Base-by-base conservation (phyloP, 75 land plant genomes). In the Ceratopteris richardii region DNA sequence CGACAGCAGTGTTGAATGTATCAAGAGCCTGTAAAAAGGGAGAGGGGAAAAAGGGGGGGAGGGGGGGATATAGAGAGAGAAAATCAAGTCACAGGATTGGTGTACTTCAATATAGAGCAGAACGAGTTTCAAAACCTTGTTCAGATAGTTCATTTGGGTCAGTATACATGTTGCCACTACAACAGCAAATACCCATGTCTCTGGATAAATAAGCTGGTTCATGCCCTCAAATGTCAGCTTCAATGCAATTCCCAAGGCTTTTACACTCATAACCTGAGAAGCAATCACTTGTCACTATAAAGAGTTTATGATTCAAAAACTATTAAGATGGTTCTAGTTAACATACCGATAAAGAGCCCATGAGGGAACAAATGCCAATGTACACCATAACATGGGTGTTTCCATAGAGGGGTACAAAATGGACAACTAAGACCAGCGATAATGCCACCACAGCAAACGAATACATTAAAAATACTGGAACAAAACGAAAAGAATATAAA, bases 1-100 rank as follows among this genome's bases (percentile, higher is more conserved):
- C 98, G 61, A 93, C 90, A 62, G 98, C 98, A 16, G 98, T 89
- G 69, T 93, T 93, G 72, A 86, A 94, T 27, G 98, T 94, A 66
- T 94, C 98, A 26, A 94, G 81, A 12, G 96, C 98, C 98, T 94
- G 86, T 76, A 74, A 24, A 25, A 2, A 20, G 14, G 21, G 4
- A n/a, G 7, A 33, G 37, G 3, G 37, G 37, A 3, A 33, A 33
- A 9, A 33, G 7, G 37, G 3, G 37, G 37, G 9, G 9, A 4
- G 9, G 37, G 3, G 7, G 9, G 9, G 9, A 3, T 33, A 4
- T 33, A 33, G 37, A 33, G 3, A 33, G 9, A 46, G 50, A 52
- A 48, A 14, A 10, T 48, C 11, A 48, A 48, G 13, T 14, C 9
- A 40, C 42, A 14, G 42, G 14, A 9, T 40, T 40, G 42, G 21